phyloP scores from a whole-genome alignment of 2,329 filamentous ascomycete genomes.

The Aspergillus carbonarius region DNA sequence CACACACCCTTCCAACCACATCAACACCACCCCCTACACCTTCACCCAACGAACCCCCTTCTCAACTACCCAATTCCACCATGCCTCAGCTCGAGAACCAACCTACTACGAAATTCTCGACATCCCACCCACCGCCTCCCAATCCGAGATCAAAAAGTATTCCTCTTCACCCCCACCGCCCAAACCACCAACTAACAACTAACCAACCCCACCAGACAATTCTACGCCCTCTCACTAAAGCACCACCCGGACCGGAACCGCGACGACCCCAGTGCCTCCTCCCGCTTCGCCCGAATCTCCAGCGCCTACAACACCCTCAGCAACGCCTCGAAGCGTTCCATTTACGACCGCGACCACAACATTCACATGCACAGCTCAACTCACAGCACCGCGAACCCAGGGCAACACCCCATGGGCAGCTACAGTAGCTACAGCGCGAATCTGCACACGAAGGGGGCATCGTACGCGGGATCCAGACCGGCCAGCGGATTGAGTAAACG shows the following conservation, averaged over 20 bases:
- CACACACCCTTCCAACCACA: neutral
- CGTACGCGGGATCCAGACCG: conserved; percentile 62
- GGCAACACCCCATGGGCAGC: conserved; percentile 51
- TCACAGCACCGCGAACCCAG: conserved; percentile 30
- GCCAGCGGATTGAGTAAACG: conserved; percentile 78
- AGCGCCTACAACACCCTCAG: conserved; percentile 80
- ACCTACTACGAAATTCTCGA: conserved; percentile 84
- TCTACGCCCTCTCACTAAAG: conserved; percentile 86
- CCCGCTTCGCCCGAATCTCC: conserved; percentile 78
- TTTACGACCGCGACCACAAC: conserved; percentile 68
- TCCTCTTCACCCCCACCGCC: neutral
- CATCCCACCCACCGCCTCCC: conserved; percentile 67
- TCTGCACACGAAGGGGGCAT: conserved; percentile 33
- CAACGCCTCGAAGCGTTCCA: conserved; percentile 68
- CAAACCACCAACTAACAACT: neutral
- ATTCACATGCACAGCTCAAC: conserved; percentile 35
- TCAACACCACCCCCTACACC: neutral
- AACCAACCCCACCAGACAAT: conserved; percentile 49
- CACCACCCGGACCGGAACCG: conserved; percentile 93
- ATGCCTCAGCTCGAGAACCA: conserved; percentile 32
- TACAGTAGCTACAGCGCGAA: conserved; percentile 51
- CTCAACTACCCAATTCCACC: conserved; percentile 42
- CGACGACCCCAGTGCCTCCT: conserved; percentile 66
- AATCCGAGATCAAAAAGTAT: conserved; percentile 81
- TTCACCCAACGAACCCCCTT: conserved; percentile 32